phyloP scores from a whole-genome alignment of 371 early-diverging fungal genomes.

The Rhizopus arrhizus region DNA sequence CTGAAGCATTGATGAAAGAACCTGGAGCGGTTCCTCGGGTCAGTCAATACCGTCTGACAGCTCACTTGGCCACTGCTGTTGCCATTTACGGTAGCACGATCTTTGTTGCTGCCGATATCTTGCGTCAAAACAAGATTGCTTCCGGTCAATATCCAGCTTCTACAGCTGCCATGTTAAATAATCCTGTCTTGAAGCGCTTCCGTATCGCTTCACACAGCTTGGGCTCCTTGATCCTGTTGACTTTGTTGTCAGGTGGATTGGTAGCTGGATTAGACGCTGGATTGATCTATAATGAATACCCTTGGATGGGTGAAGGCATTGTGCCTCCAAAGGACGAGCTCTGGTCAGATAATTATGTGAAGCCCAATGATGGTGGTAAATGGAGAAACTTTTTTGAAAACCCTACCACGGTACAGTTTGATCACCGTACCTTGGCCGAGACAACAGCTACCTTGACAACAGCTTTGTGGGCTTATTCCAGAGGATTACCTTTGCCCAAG shows the following conservation, averaged over 20 bases:
- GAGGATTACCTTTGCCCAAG: constrained; percentile 73
- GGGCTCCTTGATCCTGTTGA: constrained; percentile 77
- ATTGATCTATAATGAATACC: constrained; percentile 93
- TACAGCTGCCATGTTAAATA: constrained; percentile 47
- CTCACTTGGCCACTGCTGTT: constrained; percentile 92
- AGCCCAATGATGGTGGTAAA: constrained; percentile 55
- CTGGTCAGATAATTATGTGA: constrained; percentile 66
- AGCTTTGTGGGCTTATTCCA: constrained; percentile 73
- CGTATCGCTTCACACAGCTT: constrained; percentile 63
- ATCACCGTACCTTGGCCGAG: constrained; percentile 88
- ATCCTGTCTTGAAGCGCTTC: constrained; percentile 62
- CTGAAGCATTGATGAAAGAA: constrained; percentile 75
- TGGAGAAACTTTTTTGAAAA: constrained; percentile 92
- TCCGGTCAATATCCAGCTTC: constrained; percentile 51
- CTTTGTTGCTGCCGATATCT: constrained; percentile 77
- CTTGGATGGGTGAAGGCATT: constrained; percentile 83
- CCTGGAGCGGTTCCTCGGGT: constrained; percentile 90
- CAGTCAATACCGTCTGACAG: constrained; percentile 90
- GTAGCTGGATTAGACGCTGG: constrained; percentile 98
- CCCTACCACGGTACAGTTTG: constrained; percentile 92
- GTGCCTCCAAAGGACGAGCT: constrained; percentile 73
- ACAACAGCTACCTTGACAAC: constrained; percentile 76
- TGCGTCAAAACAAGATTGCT: constrained; percentile 65
- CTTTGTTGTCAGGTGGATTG: constrained; percentile 91
- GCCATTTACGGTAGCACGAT: constrained; percentile 80